These are phyloP conservation scores for Candida alai DNA, from an alignment of 805 yeast species.

Conservation along the genomic window DNA sequence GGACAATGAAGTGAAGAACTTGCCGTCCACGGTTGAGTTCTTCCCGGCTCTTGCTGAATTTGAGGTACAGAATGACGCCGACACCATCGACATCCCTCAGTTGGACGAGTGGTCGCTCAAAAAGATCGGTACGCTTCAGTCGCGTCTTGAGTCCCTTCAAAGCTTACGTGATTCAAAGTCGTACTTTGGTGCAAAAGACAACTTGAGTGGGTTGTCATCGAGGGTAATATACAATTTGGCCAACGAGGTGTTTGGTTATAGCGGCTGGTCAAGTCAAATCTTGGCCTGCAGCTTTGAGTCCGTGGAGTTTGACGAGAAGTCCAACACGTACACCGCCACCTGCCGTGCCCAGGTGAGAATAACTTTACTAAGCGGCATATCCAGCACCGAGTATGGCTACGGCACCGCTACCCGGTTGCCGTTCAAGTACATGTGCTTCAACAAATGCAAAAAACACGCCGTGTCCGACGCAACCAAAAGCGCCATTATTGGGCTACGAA, in stretches of 20 bases:
- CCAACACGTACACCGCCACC: constrained; percentile 18
- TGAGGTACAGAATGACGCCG: constrained; percentile 10
- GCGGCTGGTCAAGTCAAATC: constrained; percentile 54
- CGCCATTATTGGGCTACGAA: constrained; percentile 26
- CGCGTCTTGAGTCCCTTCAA: constrained; percentile 39
- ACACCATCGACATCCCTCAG: constrained; percentile 10
- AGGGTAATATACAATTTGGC: constrained; percentile 34
- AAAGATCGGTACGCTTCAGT: constrained; percentile 46
- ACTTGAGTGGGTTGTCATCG: constrained; percentile 7
- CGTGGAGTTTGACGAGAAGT: constrained; percentile 20
- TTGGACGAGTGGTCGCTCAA: constrained; percentile 45
- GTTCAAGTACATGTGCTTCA: constrained; percentile 28
- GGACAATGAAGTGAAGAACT: constrained; percentile 3
- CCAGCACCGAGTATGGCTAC: constrained; percentile 31
- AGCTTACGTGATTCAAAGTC: constrained; percentile 8
- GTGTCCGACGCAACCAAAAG: constrained; percentile 41
- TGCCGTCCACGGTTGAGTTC: constrained; percentile 10
- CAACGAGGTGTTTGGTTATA: constrained; percentile 51
- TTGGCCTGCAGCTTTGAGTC: constrained; percentile 14
- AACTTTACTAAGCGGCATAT: constrained; percentile 43
- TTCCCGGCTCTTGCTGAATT: constrained; percentile 16
- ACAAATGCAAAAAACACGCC: constrained; percentile 46
- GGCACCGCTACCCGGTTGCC: constrained; percentile 36
- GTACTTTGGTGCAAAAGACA: constrained; percentile 1
- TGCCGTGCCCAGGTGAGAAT: constrained; percentile 31